Evolutionary conservation across 1,284 basidiomycete genomes (phyloP), one percentile per base, ranked within the genome.

Genomic region (Naganishia sp.): DNA sequence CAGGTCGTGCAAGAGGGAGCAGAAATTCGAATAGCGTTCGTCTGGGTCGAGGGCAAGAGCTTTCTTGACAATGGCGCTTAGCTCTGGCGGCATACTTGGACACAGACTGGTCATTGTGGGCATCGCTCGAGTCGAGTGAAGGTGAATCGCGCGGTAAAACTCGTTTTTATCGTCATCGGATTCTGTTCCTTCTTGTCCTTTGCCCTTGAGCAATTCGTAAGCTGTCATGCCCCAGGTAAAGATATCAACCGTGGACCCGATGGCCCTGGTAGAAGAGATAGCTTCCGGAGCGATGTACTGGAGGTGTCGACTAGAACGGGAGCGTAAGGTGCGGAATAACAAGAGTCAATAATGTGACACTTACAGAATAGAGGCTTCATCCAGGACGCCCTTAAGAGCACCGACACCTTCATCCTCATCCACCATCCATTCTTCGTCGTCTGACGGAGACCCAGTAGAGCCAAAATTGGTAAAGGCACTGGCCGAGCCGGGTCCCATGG

Each of bases 201-300:
- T 63, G 1, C 74, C 72, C 0, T 74, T 74, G 10, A 79, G 51
- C 39, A 76, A 65, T 64, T 79, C 75, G 57, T 75, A 76, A 6
- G 74, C 75, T 9, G 75, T 53, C 13, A 76, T 75, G 0, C 76
- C 77, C 66, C 76, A 76, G 23, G 72, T 68, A 66, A 73, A 79
- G 25, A 79, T 71, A 61, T 77, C 76, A 23, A 72, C 71, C 10
- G 68, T 67, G 15, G 60, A 51, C 2, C 70, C 68, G 4, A 73
- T 61, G 7, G 67, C 49, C 11, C 57, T 53, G 18, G 49, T 39
- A 65, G 69, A 32, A 68, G 68, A 17, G 68, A 71, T 32, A 67
- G 71, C 70, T 64, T 74, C 74, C 0, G 77, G 77, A 0, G 76
- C 73, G 28, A 77, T 71, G 51, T 74, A 76, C 3, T 75, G 71